A percentile compares a stretch with the other conserved stretches of the same genome.
Evolutionary conservation across 805 yeast species (phyloP).

Genomic region (Myxozyma monticola): DNA sequence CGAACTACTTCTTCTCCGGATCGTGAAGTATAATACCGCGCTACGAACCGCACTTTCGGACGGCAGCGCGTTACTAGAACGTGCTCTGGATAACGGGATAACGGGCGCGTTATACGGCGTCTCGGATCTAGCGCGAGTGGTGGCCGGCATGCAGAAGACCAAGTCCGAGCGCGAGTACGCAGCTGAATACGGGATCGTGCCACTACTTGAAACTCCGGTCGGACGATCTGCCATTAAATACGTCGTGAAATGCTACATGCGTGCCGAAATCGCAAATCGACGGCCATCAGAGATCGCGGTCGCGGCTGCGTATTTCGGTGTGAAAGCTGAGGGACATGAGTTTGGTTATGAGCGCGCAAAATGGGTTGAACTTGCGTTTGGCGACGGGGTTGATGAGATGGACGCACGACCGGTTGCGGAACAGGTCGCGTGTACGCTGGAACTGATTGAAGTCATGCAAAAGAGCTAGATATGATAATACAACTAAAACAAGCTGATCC

Average conservation of each 20-base stretch:
- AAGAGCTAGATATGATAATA: background rate
- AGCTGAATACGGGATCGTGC: conserved; percentile 17
- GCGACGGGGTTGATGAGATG: too few species aligned
- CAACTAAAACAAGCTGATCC: background rate
- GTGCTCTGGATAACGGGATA: conserved; percentile 9
- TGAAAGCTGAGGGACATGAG: background rate
- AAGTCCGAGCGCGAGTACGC: conserved; percentile 10
- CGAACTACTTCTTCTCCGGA: conserved; percentile 21
- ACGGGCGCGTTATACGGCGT: conserved; percentile 7
- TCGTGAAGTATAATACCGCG: conserved; percentile 7
- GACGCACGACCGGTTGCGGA: too few species aligned
- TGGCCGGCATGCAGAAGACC: too few species aligned
- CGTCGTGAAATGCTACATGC: conserved; percentile 3
- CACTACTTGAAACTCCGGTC: conserved; percentile 5
- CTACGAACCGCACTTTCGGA: conserved; percentile 2
- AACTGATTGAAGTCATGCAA: background rate
- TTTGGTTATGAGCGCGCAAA: too few species aligned
- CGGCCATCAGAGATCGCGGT: conserved; percentile 8
- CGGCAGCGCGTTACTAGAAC: conserved; percentile 7
- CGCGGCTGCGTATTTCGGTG: conserved; percentile 11
- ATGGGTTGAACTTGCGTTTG: too few species aligned
- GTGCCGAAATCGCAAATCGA: background rate
- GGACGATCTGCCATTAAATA: conserved; percentile 7
- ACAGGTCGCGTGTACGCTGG: background rate
- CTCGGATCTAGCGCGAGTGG: too few species aligned